Conservation (phyloP, 768 basidiomycete genomes). For the Rhizopogon sp. region DNA sequence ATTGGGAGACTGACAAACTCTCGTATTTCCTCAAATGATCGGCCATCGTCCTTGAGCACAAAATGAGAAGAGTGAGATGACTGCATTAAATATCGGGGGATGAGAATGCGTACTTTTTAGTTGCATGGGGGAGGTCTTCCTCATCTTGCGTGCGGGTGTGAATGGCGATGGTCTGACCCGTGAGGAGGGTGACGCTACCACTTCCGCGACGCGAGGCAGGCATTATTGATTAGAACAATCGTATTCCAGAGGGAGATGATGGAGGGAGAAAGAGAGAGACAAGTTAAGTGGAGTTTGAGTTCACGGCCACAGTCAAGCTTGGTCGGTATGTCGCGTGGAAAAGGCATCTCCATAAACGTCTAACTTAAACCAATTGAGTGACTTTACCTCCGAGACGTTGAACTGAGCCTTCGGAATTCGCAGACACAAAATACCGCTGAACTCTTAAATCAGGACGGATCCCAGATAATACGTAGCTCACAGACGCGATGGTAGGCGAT, state of each 20-base stretch:
- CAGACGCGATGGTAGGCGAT: no score
- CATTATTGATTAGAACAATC: constrained; percentile 33
- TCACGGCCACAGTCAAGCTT: constrained; percentile 3
- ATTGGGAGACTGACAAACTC: constrained; percentile 54
- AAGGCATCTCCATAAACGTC: constrained; percentile 5
- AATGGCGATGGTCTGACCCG: constrained; percentile 76
- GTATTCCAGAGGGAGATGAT: constrained; percentile 2
- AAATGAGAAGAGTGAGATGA: neutral
- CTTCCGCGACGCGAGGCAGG: constrained; percentile 73
- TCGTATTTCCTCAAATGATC: constrained; percentile 93
- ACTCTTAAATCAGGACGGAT: neutral
- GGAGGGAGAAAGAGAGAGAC: constrained; percentile 10
- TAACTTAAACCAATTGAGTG: neutral
- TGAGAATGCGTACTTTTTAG: constrained; percentile 66
- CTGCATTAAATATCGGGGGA: neutral
- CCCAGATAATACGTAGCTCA: neutral
- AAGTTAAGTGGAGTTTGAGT: constrained; percentile 12
- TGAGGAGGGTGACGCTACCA: constrained; percentile 65
- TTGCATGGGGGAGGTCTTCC: constrained; percentile 87
- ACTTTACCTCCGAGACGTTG: neutral
- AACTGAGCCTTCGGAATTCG: neutral
- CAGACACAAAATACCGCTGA: neutral
- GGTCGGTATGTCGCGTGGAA: constrained; percentile 18
- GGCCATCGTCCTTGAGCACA: constrained; percentile 70
- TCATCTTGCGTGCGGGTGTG: constrained; percentile 88